Evolutionary conservation across 2,329 filamentous ascomycete genomes (phyloP).

Genomic region (Podosphaera leucotricha): DNA sequence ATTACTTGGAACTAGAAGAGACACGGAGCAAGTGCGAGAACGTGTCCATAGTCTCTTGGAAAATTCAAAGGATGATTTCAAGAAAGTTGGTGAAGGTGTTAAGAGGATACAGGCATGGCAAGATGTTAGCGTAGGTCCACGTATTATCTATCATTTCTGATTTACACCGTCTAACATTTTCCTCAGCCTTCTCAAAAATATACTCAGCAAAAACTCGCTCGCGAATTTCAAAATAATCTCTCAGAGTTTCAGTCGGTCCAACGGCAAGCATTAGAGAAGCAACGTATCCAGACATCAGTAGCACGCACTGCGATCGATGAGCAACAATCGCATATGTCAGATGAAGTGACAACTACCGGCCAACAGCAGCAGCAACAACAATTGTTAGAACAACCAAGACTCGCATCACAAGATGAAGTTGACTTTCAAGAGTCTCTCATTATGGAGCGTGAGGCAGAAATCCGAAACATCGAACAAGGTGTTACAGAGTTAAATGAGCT

Average conservation of each 20-base stretch:
- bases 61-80: conserved; percentile 68
- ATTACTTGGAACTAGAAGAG: conserved; percentile 69
- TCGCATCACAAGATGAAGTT: conserved; percentile 82
- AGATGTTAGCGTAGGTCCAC: conserved; percentile 44
- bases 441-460: conserved; percentile 88
- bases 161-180: conserved; percentile 2
- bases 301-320: conserved; percentile 59
- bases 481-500: conserved; percentile 90
- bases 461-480: conserved; percentile 89
- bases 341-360: conserved; percentile 2
- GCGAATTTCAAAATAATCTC: conserved; percentile 74
- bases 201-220: conserved; percentile 81
- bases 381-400: conserved; percentile 51
- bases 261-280: conserved; percentile 71
- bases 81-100: conserved; percentile 75
- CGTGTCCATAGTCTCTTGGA: conserved; percentile 71
- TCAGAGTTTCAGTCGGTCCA: conserved; percentile 87
- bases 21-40: conserved; percentile 77
- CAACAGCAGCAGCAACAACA: conserved; percentile 28
- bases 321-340: conserved; percentile 19
- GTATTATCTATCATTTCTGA: neutral
- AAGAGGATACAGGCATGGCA: conserved; percentile 81
- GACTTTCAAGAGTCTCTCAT: conserved; percentile 95
- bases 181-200: conserved; percentile 77
- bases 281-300: conserved; percentile 64